Percentiles rank a stretch among this genome's conserved stretches.
Evolutionary conservation across 768 basidiomycete genomes (phyloP).

Genomic region (Lentinula detonsa): DNA sequence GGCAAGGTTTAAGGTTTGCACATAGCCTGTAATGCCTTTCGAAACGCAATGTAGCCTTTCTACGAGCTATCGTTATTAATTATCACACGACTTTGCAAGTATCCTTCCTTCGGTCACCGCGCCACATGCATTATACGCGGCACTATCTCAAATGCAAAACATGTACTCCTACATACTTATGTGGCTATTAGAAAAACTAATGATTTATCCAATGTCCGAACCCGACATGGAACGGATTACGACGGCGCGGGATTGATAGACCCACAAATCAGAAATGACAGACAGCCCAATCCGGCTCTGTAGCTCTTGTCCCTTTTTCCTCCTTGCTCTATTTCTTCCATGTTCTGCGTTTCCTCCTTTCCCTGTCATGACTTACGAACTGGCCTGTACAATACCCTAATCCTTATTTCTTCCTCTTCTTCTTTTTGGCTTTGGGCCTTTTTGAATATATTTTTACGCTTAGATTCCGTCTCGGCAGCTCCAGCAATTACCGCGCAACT

Average conservation of each 20-base stretch:
- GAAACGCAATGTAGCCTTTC: background rate
- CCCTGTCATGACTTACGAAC: slow-evolving; percentile 5
- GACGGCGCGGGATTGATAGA: background rate
- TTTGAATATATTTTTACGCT: background rate
- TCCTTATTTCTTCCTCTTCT: background rate
- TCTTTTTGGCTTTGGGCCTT: background rate
- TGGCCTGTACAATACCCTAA: slow-evolving; percentile 1
- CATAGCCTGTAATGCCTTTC: background rate
- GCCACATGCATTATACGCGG: background rate
- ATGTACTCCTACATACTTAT: no score
- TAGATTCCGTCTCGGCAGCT: slow-evolving; percentile 4
- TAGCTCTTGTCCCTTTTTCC: background rate
- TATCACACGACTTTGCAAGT: background rate
- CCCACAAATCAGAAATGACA: slow-evolving; percentile 2
- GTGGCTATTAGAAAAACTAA: background rate
- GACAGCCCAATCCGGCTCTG: background rate
- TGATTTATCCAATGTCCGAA: background rate
- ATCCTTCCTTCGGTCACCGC: no score
- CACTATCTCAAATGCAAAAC: background rate
- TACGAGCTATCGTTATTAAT: no score
- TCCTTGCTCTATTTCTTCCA: background rate
- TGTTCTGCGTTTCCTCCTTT: slow-evolving; percentile 1
- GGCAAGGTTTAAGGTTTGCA: background rate
- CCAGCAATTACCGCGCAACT: background rate
- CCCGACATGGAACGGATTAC: background rate